Conservation (phyloP, 148 eudicot genomes). For the Camellia granthamiana region DNA sequence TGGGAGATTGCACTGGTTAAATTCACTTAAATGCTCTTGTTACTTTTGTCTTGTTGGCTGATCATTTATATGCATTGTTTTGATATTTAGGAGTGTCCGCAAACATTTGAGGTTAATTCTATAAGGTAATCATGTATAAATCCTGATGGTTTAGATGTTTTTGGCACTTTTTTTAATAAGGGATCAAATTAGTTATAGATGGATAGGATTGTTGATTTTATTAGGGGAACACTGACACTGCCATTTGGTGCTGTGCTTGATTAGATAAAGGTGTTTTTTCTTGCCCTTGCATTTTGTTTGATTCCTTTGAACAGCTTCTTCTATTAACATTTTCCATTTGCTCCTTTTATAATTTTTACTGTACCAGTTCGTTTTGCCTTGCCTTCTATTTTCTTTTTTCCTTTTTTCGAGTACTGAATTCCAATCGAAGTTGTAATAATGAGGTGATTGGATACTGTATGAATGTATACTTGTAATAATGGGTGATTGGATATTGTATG, state of each 20-base stretch:
- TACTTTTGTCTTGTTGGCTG: neutral
- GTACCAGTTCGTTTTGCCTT: neutral
- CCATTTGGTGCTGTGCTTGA: neutral
- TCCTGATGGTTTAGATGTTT: neutral
- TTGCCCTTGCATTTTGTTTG: neutral
- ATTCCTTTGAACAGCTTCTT: neutral
- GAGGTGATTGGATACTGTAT: neutral
- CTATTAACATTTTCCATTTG: neutral
- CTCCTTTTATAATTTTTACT: neutral
- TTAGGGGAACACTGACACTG: neutral
- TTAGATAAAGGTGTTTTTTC: neutral
- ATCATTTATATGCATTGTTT: neutral
- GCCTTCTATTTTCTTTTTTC: neutral
- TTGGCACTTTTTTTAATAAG: neutral
- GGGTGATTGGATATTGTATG: neutral
- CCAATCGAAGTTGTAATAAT: neutral
- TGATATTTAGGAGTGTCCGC: neutral
- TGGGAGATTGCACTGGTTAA: neutral
- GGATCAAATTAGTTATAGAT: neutral
- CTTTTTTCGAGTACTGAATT: neutral
- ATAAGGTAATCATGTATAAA: neutral
- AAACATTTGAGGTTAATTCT: neutral
- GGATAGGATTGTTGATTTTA: neutral
- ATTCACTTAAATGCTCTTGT: neutral
- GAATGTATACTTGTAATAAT: neutral